Base-by-base conservation (phyloP, 1,284 basidiomycete species). In the Bondarzewia mesenterica region DNA sequence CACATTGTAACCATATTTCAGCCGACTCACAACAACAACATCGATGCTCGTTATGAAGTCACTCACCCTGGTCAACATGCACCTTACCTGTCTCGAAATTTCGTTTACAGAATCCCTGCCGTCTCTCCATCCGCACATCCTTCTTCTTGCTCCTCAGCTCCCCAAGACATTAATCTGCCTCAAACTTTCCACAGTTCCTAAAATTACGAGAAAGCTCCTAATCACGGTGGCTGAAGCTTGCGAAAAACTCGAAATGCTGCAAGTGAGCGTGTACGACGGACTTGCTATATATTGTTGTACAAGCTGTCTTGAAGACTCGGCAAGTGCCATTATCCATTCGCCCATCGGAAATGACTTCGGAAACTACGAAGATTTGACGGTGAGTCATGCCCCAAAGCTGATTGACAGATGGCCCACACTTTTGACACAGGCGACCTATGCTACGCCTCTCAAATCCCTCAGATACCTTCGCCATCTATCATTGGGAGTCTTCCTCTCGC, bases 281-380 rank as follows among this genome's bases (percentile, higher is more conserved):
- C 65, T 85, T 23, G 73, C 79, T 48, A 48, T 58, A 21, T 63
- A 60, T 43, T 83, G 80, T 59, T 85, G 82, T 59, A 78, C 75
- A 71, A 56, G 58, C 44, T 85, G 83, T 59, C 77, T 78, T 50
- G 78, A 79, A 60, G 80, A 83, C 43, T 78, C 76, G 38, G 66
- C 77, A 23, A 70, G 65, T 8, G 67, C 70, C 51, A 70, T 71
- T n/a, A 53, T 72, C 3, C 81, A 85, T 59, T 85, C 82, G 2
- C 82, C 82, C 0, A 68, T 85, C 47, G 77, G 78, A 10, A 72
- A 76, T 20, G 57, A 69, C 21, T 79, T 70, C 53, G 46, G 60
- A 8, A 64, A 68, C 21, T 66, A 64, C 6, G 55, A 64, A 42
- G 61, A 63, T 15, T 63, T 85, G 48, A 71, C 74, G 48, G 83